phyloP scores from a whole-genome alignment of 192 early-diverging fungal species.

The Backusella liffmaniae region DNA sequence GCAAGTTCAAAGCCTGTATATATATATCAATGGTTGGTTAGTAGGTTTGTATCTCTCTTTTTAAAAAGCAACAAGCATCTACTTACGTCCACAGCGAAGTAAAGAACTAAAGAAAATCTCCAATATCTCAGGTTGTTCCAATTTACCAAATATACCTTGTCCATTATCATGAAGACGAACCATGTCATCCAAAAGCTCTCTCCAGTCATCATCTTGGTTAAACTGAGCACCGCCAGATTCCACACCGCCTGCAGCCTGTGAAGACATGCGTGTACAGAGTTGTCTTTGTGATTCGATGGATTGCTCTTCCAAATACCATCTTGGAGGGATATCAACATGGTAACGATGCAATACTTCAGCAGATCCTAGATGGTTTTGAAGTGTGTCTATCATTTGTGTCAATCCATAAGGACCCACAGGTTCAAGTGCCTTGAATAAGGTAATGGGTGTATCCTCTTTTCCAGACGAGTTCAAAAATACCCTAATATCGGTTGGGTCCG shows the following conservation, averaged over 20 bases:
- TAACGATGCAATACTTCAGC: constrained; percentile 63
- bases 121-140: constrained; percentile 58
- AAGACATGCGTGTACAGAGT: constrained; percentile 58
- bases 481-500: constrained; percentile 2
- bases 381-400: constrained; percentile 49
- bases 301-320: constrained; percentile 53
- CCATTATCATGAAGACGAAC: constrained; percentile 49
- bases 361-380: constrained; percentile 60
- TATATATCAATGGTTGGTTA: background rate
- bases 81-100: constrained; percentile 61
- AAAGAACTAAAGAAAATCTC: constrained; percentile 58
- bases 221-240: constrained; percentile 53
- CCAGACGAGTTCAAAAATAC: constrained; percentile 5
- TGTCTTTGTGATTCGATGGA: constrained; percentile 54
- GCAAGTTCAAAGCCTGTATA: constrained; percentile 56
- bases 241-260: constrained; percentile 46
- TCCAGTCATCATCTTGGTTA: constrained; percentile 68
- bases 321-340: constrained; percentile 51
- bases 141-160: constrained; percentile 49
- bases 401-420: constrained; percentile 31
- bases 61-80: background rate
- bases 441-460: constrained; percentile 22
- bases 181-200: constrained; percentile 62
- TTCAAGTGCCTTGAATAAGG: constrained; percentile 29
- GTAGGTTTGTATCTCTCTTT: background rate